Base-by-base conservation (phyloP, 2,329 filamentous ascomycete species). In the Mollisia scopiformis region DNA sequence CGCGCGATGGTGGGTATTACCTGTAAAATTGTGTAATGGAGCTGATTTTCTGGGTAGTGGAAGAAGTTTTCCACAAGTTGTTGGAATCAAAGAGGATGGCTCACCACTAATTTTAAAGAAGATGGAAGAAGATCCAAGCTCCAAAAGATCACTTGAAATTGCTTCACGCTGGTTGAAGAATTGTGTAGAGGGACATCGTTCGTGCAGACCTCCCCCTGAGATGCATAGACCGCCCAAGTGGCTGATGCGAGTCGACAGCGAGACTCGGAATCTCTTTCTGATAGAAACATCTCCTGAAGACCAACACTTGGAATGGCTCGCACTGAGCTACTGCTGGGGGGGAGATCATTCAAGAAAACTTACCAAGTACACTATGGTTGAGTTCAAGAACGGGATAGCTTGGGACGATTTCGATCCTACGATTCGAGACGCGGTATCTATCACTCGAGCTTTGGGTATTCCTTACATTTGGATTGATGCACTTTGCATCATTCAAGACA, bases 401-500 rank as follows among this genome's bases (percentile, higher is more conserved):
- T 59, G 59, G 47, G 27, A n/a, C 27, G 21, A 49, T 33, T 57
- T 62, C 21, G 60, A 62, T 57, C 28, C 43, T 54, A 62, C 56
- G 41, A 59, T 62, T 57, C 56, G 46, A 59, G 60, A 59, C 47
- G 60, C 60, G 19, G 23, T 62, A 39, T 57, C 35, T 47, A 57
- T 59, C 46, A 62, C 60, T 54, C 51, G 60, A 62, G 60, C 43
- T 59, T 53, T 63, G 33, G 61, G 37, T 39, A 60, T 63, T 27
- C 31, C 57, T 39, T 63, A 63, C 47, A 61, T 63, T 58, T 63
- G 57, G 61, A 63, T 63, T 58, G 57, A 63, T 63, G 53, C 57
- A 55, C 58, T 63, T 55, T 63, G 57, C 35, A 63, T 61, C 47
- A 21, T 21, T n/a, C 57, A 63, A 55, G 61, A 51, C 39, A 3